phyloP scores from a whole-genome alignment of 768 basidiomycete species.

The Crepidotus variabilis region DNA sequence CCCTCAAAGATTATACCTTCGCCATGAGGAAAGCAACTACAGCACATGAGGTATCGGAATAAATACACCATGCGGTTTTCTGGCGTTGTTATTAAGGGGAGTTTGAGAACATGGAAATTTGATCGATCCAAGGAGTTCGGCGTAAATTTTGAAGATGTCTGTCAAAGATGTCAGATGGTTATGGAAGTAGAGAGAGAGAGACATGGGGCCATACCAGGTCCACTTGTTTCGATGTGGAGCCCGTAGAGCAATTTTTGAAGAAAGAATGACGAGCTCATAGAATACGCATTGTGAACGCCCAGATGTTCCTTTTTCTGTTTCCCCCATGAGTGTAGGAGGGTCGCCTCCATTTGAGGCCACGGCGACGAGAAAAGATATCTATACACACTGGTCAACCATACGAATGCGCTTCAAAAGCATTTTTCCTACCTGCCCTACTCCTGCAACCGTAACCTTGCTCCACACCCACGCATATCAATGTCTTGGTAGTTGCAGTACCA shows the following conservation, averaged over 20 bases:
- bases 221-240: slow-evolving; percentile 41
- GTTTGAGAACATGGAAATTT: slow-evolving; percentile 15
- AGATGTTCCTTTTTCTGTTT: slow-evolving; percentile 25
- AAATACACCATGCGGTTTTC: slow-evolving; percentile 19
- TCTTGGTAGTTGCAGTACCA: slow-evolving; percentile 25
- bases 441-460: slow-evolving; percentile 32
- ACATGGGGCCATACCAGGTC: no score
- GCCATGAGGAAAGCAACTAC: slow-evolving; percentile 88
- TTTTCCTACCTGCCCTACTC: slow-evolving; percentile 35
- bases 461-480: slow-evolving; percentile 40
- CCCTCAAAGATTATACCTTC: slow-evolving; percentile 48
- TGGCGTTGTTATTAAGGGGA: slow-evolving; percentile 18
- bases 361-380: slow-evolving; percentile 41
- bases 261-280: slow-evolving; percentile 31
- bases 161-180: neutral
- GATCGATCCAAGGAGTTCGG: slow-evolving; percentile 31
- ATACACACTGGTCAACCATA: slow-evolving; percentile 9
- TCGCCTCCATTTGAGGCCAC: slow-evolving; percentile 41
- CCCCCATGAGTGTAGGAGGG: slow-evolving; percentile 24
- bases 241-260: slow-evolving; percentile 35
- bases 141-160: slow-evolving; percentile 44
- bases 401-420: neutral
- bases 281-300: slow-evolving; percentile 37
- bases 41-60: slow-evolving; percentile 63
- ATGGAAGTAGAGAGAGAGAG: neutral